phyloP scores from a whole-genome alignment of 306 rosid species.

The Vachellia pachyceras region DNA sequence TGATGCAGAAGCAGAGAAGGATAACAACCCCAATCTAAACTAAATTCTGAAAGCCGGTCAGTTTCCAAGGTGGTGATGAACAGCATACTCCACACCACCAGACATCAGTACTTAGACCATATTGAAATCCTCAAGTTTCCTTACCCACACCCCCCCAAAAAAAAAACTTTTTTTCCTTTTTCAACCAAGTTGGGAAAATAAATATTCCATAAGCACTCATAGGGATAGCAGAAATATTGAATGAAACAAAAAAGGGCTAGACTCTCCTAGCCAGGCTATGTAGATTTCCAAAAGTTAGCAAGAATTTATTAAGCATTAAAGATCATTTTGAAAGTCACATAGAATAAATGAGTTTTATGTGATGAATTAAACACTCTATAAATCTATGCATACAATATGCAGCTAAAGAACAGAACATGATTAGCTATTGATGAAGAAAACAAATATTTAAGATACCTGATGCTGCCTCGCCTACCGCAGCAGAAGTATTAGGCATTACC shows the following conservation, averaged over 20 bases:
- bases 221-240: neutral
- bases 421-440: neutral
- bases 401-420: slow-evolving; percentile 29
- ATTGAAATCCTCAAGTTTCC: neutral
- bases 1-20: slow-evolving; percentile 8
- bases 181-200: neutral
- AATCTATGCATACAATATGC: slow-evolving; percentile 7
- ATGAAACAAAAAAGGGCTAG: neutral
- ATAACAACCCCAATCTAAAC: neutral
- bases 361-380: slow-evolving; percentile 19
- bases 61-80: slow-evolving; percentile 11
- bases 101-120: neutral
- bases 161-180: neutral
- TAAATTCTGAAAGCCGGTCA: neutral
- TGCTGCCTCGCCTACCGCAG: slow-evolving; percentile 82
- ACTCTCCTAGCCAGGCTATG: neutral
- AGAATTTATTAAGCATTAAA: slow-evolving; percentile 10
- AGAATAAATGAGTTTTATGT: slow-evolving; percentile 10
- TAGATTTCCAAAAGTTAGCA: neutral
- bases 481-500: slow-evolving; percentile 84
- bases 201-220: neutral
- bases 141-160: neutral
- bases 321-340: slow-evolving; percentile 11
- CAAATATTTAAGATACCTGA: slow-evolving; percentile 54
- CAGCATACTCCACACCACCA: neutral